phyloP scores from a whole-genome alignment of 768 basidiomycete species.

The Austroboletus eburneus region DNA sequence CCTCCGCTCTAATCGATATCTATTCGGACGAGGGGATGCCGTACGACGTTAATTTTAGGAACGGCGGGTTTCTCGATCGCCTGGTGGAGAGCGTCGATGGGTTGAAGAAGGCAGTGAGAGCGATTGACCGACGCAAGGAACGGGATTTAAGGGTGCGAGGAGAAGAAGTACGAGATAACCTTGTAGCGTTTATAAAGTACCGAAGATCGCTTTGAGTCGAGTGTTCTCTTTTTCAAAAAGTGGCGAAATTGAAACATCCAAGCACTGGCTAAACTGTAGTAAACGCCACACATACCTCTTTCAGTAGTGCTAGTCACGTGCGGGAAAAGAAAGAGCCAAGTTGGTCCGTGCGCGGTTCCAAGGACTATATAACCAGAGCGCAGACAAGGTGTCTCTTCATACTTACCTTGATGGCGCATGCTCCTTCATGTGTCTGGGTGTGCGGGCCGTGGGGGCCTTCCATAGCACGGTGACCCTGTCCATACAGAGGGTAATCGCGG shows the following conservation, averaged over 20 bases:
- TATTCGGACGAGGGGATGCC: slow-evolving; percentile 83
- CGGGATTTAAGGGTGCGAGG: slow-evolving; percentile 62
- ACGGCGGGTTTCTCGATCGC: slow-evolving; percentile 51
- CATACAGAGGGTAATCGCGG: slow-evolving; percentile 51
- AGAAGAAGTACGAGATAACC: slow-evolving; percentile 73
- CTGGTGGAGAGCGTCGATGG: slow-evolving; percentile 59
- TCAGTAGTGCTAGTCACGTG: background rate
- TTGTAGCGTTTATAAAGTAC: slow-evolving; percentile 74
- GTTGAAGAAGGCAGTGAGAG: slow-evolving; percentile 56
- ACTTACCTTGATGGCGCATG: slow-evolving; percentile 21
- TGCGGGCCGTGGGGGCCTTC: slow-evolving; percentile 49
- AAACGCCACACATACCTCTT: too few species aligned
- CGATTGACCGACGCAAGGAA: slow-evolving; percentile 64
- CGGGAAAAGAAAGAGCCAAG: too few species aligned
- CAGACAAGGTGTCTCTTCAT: slow-evolving; percentile 27
- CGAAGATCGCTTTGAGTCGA: slow-evolving; percentile 48
- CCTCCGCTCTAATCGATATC: slow-evolving; percentile 86
- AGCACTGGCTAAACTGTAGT: too few species aligned
- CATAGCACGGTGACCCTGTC: slow-evolving; percentile 75
- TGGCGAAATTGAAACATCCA: too few species aligned
- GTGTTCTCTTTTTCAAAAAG: too few species aligned
- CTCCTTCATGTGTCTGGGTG: slow-evolving; percentile 28
- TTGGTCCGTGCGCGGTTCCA: slow-evolving; percentile 25
- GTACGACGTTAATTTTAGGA: slow-evolving; percentile 79
- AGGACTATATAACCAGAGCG: slow-evolving; percentile 28